Conservation (phyloP, 148 eudicot species). For the Diospyros lotus region DNA sequence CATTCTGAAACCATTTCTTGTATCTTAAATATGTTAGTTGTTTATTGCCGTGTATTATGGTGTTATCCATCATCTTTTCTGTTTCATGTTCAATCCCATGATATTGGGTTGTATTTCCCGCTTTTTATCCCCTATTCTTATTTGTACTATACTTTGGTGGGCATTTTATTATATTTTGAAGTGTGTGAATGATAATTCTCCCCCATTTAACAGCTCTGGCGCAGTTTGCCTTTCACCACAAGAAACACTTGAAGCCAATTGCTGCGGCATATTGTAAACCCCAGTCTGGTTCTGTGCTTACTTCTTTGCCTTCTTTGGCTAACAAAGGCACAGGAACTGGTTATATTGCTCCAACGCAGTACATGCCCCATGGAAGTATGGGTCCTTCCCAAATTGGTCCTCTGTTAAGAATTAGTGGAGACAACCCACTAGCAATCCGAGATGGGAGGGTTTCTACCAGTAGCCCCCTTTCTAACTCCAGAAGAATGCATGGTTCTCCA, state of each 20-base stretch:
- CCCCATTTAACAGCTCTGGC: constrained; percentile 67
- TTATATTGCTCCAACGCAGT: constrained; percentile 56
- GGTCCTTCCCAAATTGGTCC: constrained; percentile 70
- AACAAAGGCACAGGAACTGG: constrained; percentile 64
- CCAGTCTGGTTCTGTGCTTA: constrained; percentile 61
- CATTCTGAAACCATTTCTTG: constrained; percentile 1
- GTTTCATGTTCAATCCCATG: no score
- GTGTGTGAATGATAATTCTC: neutral
- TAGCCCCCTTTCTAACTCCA: constrained; percentile 76
- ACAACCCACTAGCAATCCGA: constrained; percentile 44
- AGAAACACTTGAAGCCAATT: constrained; percentile 76
- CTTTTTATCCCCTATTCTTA: no score
- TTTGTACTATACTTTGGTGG: no score
- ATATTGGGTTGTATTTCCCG: no score
- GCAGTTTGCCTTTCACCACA: constrained; percentile 92
- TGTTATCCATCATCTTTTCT: neutral
- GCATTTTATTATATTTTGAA: no score
- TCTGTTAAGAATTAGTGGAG: constrained; percentile 59
- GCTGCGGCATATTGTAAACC: constrained; percentile 83
- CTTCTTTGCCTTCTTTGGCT: constrained; percentile 56
- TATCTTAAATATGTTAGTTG: neutral
- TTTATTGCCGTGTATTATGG: neutral
- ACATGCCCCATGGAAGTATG: constrained; percentile 52
- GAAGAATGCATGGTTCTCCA: constrained; percentile 92
- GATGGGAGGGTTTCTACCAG: constrained; percentile 86